Base-by-base conservation (phyloP, 2,329 filamentous ascomycete species). In the Fusarium anguioides region DNA sequence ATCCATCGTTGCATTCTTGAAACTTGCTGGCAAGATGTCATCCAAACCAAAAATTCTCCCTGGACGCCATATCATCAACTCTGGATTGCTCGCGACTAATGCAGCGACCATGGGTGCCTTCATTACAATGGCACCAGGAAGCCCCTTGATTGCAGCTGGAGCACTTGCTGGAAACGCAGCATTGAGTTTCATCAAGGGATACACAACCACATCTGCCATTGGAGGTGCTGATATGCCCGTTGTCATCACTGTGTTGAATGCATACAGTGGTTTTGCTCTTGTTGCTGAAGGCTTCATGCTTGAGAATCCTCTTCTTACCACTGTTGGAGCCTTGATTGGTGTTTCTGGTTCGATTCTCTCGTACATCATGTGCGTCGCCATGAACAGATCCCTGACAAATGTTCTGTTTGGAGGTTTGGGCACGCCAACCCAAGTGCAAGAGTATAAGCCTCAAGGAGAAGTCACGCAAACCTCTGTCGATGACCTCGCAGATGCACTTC, bases 221-320 rank as follows among this genome's bases (percentile, higher is more conserved):
- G 94, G 94, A 21, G 94, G 93, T n/a, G 93, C 93, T 14, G 94
- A 97, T 74, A 97, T 97, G 93, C 93, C 91, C 15, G 93, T 96
- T 7, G 92, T 96, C 29, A 96, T 96, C 66, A 96, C 93, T 0
- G 93, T 97, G 2, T 80, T 97, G 20, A 97, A 97, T 71, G 93
- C 93, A 0, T 97, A 97, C 76, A 95, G 92, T 45, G 94, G 94
- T 14, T 97, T 97, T 58, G 94, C 94, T 0, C 84, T 97, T 4
- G 93, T 97, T 0, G 93, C 94, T 0, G 93, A 97, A 78, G 94
- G 94, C 0, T 90, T 97, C 76, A 97, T 97, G 94, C 83, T 97
- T 15, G 89, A 96, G 69, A 97, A 96, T 60, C 88, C 93, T 0
- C 84, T 97, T 1, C 83, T 97, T 2, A 96, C 93, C 0, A 94